phyloP scores from a whole-genome alignment of 495 filamentous ascomycete genomes.

The Talaromyces nanjingensis region DNA sequence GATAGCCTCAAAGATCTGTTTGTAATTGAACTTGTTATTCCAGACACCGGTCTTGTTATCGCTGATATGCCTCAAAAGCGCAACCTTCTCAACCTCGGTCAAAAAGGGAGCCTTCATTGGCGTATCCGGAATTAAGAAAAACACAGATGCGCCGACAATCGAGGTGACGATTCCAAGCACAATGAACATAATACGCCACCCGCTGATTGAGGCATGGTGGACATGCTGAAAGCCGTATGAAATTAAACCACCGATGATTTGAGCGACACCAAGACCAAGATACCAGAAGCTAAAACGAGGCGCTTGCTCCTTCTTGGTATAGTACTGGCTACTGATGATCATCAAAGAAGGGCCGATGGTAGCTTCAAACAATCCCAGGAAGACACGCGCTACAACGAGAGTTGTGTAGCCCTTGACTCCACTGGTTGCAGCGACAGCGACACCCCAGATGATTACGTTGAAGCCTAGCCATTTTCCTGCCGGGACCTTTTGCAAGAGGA shows the following conservation, averaged over 20 bases:
- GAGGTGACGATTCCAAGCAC: constrained; percentile 54
- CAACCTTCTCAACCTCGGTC: constrained; percentile 44
- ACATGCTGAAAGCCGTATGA: constrained; percentile 59
- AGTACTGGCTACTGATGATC: constrained; percentile 48
- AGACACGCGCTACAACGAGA: constrained; percentile 43
- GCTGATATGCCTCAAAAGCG: constrained; percentile 30
- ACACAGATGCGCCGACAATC: constrained; percentile 41
- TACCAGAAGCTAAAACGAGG: constrained; percentile 61
- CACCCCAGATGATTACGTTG: constrained; percentile 51
- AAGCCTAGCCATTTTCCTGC: constrained; percentile 48
- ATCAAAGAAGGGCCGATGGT: constrained; percentile 54
- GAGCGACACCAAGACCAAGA: constrained; percentile 54
- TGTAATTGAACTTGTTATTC: constrained; percentile 32
- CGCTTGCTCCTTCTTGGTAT: constrained; percentile 55
- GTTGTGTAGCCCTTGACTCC: constrained; percentile 41
- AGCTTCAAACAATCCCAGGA: constrained; percentile 60
- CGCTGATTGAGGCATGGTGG: constrained; percentile 27
- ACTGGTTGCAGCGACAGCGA: constrained; percentile 52
- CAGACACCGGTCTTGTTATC: constrained; percentile 54
- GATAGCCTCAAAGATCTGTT: constrained; percentile 27
- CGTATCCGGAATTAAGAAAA: constrained; percentile 51
- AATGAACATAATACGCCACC: constrained; percentile 62
- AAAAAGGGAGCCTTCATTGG: constrained; percentile 52
- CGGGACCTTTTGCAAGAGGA: constrained; percentile 46
- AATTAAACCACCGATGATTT: constrained; percentile 54